Conservation (phyloP, 768 basidiomycete species). For the Lanmaoa pseudosensibilis region DNA sequence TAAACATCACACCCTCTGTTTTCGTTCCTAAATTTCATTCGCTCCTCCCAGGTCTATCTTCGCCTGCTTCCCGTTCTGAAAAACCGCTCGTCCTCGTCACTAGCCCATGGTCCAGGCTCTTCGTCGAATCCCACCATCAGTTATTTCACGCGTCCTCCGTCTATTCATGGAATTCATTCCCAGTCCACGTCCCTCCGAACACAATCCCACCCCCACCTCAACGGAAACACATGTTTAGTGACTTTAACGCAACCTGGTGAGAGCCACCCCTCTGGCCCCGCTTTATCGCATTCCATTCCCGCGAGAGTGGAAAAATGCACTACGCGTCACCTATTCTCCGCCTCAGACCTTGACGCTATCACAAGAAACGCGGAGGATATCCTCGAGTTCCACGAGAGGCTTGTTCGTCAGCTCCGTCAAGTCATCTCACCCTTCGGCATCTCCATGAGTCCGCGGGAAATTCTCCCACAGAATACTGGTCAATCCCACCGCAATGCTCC, state of each 20-base stretch:
- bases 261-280: constrained; percentile 2
- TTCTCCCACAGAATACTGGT: constrained; percentile 6
- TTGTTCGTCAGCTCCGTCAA: constrained; percentile 54
- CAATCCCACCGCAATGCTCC: constrained; percentile 22
- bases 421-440: constrained; percentile 55
- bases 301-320: constrained; percentile 34
- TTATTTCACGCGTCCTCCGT: constrained; percentile 39
- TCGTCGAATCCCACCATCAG: constrained; percentile 29
- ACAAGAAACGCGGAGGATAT: constrained; percentile 70
- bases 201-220: constrained; percentile 43
- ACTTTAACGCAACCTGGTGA: constrained; percentile 20
- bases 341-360: constrained; percentile 56
- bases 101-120: constrained; percentile 20
- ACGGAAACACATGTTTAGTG: constrained; percentile 10
- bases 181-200: constrained; percentile 46
- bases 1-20: constrained; percentile 36
- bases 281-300: constrained; percentile 10
- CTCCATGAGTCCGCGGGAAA: constrained; percentile 32
- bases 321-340: constrained; percentile 54
- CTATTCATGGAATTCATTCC: constrained; percentile 41
- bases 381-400: constrained; percentile 64
- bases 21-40: background rate
- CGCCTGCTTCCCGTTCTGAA: constrained; percentile 53
- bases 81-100: constrained; percentile 20
- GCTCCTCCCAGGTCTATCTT: constrained; percentile 57